Evolutionary conservation across 2,329 filamentous ascomycete species (phyloP).

Genomic region (Zymoseptoria brevis): DNA sequence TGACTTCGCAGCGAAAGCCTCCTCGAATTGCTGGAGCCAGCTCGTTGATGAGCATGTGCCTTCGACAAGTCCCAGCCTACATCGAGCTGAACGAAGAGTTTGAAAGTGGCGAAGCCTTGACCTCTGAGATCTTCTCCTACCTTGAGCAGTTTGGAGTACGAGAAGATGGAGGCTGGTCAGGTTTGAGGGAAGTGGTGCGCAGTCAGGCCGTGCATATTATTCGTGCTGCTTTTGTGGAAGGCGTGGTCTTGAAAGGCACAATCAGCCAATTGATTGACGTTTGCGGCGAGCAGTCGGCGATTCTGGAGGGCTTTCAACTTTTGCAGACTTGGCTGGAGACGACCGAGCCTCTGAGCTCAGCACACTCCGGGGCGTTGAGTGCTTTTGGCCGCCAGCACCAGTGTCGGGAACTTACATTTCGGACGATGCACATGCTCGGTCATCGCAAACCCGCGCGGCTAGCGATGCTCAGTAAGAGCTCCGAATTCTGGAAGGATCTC

Average conservation of each 20-base stretch:
- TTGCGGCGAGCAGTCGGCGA: slow-evolving; percentile 4
- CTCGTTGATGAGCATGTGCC: slow-evolving; percentile 33
- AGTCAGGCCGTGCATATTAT: slow-evolving; percentile 35
- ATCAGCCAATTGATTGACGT: slow-evolving; percentile 4
- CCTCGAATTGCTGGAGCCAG: slow-evolving; percentile 27
- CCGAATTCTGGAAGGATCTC: slow-evolving; percentile 2
- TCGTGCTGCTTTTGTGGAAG: slow-evolving; percentile 30
- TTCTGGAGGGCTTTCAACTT: slow-evolving; percentile 3
- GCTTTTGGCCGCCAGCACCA: background rate
- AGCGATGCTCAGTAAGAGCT: background rate
- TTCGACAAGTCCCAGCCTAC: slow-evolving; percentile 35
- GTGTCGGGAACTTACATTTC: slow-evolving; percentile 1
- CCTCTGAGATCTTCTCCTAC: slow-evolving; percentile 33
- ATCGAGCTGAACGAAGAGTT: slow-evolving; percentile 33
- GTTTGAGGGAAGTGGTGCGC: slow-evolving; percentile 34
- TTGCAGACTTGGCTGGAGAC: slow-evolving; percentile 1
- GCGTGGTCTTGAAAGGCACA: slow-evolving; percentile 19
- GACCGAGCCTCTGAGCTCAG: background rate
- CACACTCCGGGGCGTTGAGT: background rate
- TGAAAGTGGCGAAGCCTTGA: slow-evolving; percentile 26
- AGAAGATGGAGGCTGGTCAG: slow-evolving; percentile 31
- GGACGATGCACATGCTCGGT: background rate
- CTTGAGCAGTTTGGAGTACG: slow-evolving; percentile 32
- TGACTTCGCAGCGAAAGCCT: background rate
- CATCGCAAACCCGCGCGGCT: background rate